Conservation (phyloP, 768 basidiomycete genomes). For the Collybia sp. region DNA sequence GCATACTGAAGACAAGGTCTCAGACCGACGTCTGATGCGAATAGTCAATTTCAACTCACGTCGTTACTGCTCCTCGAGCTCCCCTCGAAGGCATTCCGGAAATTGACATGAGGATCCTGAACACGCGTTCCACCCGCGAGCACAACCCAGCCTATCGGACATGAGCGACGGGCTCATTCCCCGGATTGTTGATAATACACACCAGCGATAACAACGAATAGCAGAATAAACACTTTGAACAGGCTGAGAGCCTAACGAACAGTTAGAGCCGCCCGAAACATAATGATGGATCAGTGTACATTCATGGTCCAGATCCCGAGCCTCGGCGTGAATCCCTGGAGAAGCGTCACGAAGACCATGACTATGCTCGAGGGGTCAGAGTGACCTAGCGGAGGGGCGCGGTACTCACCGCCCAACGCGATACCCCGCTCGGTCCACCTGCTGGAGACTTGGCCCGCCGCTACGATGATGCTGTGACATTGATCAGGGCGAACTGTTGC, state of each 20-base stretch:
- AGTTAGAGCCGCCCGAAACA: conserved; percentile 18
- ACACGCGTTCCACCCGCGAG: conserved; percentile 53
- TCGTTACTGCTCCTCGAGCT: conserved; percentile 46
- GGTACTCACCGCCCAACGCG: conserved; percentile 43
- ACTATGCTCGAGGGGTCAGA: conserved; percentile 22
- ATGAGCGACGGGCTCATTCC: too few relatives aligned
- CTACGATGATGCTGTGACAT: conserved; percentile 39
- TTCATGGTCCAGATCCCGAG: conserved; percentile 52
- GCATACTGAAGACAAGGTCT: conserved; percentile 5
- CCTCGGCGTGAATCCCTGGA: conserved; percentile 49
- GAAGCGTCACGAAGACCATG: conserved; percentile 41
- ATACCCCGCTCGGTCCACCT: conserved; percentile 55
- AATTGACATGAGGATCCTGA: conserved; percentile 53
- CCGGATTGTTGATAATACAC: not conserved
- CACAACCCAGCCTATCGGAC: conserved; percentile 29
- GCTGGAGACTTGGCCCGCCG: conserved; percentile 32
- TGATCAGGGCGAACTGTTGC: not conserved
- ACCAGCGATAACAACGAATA: conserved; percentile 48
- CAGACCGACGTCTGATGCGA: too few relatives aligned
- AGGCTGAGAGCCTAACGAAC: conserved; percentile 38
- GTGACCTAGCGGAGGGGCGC: not conserved
- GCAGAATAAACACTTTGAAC: conserved; percentile 50
- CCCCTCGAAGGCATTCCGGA: conserved; percentile 52
- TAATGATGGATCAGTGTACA: conserved; percentile 20
- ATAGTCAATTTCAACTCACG: conserved; percentile 2